Percentiles rank a stretch among this genome's conserved stretches.
Evolutionary conservation across 1,139 yeast genomes (phyloP).

Genomic region (Eremothecium sinecaudum): DNA sequence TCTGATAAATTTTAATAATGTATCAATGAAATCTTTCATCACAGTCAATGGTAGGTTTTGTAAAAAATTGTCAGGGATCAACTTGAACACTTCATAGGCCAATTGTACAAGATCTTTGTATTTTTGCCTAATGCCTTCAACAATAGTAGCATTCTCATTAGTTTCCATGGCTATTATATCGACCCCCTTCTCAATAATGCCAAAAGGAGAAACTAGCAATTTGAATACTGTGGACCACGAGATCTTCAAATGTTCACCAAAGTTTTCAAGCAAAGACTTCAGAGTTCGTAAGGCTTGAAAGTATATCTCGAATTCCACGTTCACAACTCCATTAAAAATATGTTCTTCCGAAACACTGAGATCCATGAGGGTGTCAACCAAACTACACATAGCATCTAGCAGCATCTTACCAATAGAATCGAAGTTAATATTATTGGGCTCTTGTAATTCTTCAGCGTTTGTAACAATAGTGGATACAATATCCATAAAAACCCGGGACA

Average conservation of each 20-base stretch:
- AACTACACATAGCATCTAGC: conserved; percentile 17
- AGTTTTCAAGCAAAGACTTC: conserved; percentile 63
- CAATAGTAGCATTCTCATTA: conserved; percentile 22
- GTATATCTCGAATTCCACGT: conserved; percentile 54
- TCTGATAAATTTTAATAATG: conserved; percentile 58
- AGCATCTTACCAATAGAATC: conserved; percentile 17
- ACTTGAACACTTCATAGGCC: conserved; percentile 70
- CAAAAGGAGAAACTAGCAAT: conserved; percentile 62
- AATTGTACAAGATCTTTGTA: conserved; percentile 42
- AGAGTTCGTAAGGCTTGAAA: conserved; percentile 53
- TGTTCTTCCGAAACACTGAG: conserved; percentile 24
- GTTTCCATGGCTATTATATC: conserved; percentile 30
- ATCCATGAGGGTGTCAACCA: conserved; percentile 17
- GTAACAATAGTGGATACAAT: conserved; percentile 41
- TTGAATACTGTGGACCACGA: conserved; percentile 69
- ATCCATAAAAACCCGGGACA: conserved; percentile 42
- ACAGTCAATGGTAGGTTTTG: conserved; percentile 57
- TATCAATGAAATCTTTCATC: conserved; percentile 56
- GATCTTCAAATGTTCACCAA: conserved; percentile 48
- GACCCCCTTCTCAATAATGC: conserved; percentile 29
- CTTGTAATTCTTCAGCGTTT: conserved; percentile 31
- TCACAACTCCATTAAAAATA: conserved; percentile 25
- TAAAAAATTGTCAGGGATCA: conserved; percentile 77
- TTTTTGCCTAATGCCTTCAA: conserved; percentile 33
- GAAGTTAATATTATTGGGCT: conserved; percentile 12